phyloP scores from a whole-genome alignment of 208 protist genomes.

The Crithidia bombi region DNA sequence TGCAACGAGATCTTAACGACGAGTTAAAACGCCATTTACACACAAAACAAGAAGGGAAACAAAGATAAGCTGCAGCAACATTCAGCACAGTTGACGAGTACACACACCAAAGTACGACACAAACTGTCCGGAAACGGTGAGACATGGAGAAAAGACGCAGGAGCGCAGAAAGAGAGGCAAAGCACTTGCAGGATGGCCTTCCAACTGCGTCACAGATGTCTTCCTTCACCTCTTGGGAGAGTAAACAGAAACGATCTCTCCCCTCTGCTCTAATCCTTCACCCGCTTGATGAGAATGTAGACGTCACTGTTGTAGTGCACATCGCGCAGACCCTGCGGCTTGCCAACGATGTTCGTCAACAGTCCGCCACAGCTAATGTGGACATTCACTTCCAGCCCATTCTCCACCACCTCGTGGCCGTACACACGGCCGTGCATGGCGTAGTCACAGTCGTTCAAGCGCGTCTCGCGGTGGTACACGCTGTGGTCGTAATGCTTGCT shows the following conservation, averaged over 20 bases:
- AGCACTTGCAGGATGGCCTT: too few species aligned
- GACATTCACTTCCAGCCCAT: constrained; percentile 85
- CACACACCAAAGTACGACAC: neutral
- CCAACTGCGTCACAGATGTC: too few species aligned
- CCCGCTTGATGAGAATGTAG: constrained; percentile 86
- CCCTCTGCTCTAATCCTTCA: constrained; percentile 53
- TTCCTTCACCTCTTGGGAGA: neutral
- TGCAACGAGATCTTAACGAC: neutral
- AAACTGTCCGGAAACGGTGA: too few species aligned
- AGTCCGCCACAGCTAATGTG: constrained; percentile 98
- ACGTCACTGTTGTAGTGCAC: constrained; percentile 92
- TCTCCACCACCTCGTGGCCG: constrained; percentile 91
- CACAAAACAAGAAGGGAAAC: neutral
- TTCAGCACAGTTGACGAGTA: neutral
- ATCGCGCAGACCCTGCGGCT: constrained; percentile 83
- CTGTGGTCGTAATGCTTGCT: constrained; percentile 91
- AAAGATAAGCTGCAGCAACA: too few species aligned
- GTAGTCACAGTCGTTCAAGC: constrained; percentile 97
- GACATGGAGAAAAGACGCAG: neutral
- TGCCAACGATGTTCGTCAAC: constrained; percentile 95
- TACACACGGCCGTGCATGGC: constrained; percentile 98
- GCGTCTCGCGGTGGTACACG: constrained; percentile 87
- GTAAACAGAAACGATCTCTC: neutral
- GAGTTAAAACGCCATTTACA: neutral
- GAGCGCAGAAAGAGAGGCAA: neutral